A percentile compares a stretch with the other conserved stretches of the same genome.
These are phyloP conservation scores for Suillus tomentosus DNA, from an alignment of 768 basidiomycete species.

Conservation along the genomic window DNA sequence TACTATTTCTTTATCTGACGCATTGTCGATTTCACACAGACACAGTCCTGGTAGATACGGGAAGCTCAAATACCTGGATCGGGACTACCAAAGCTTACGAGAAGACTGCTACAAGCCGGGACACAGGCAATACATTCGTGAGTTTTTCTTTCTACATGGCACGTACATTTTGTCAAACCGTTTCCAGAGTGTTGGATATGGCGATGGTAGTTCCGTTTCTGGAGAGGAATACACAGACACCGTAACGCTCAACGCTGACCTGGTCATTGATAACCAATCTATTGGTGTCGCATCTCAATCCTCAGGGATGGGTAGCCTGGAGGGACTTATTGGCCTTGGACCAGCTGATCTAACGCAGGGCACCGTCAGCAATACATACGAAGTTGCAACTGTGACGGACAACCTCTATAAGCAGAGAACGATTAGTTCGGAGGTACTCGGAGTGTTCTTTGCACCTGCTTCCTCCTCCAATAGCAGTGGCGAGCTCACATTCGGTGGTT, in stretches of 20 bases:
- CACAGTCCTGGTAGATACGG: constrained; percentile 20
- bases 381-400: constrained; percentile 30
- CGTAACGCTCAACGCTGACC: constrained; percentile 16
- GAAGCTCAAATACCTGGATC: constrained; percentile 27
- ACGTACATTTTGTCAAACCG: no score
- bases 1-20: background rate
- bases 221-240: constrained; percentile 23
- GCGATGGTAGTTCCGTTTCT: constrained; percentile 7
- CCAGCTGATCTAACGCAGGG: constrained; percentile 2
- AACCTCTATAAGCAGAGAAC: constrained; percentile 34
- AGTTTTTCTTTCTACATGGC: background rate
- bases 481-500: constrained; percentile 40
- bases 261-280: constrained; percentile 31
- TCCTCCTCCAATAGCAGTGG: constrained; percentile 28
- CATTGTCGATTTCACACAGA: constrained; percentile 12
- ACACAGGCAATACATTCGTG: constrained; percentile 13
- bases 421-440: constrained; percentile 29
- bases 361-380: background rate
- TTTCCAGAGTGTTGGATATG: constrained; percentile 15
- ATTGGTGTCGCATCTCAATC: constrained; percentile 31
- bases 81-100: constrained; percentile 11
- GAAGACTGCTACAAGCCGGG: background rate
- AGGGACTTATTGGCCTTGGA: constrained; percentile 33
- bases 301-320: constrained; percentile 27
- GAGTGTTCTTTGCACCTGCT: constrained; percentile 35